These are phyloP conservation scores for Saccharomyces hybrid DNA, from an alignment of 1,139 yeast species.

Conservation along the genomic window DNA sequence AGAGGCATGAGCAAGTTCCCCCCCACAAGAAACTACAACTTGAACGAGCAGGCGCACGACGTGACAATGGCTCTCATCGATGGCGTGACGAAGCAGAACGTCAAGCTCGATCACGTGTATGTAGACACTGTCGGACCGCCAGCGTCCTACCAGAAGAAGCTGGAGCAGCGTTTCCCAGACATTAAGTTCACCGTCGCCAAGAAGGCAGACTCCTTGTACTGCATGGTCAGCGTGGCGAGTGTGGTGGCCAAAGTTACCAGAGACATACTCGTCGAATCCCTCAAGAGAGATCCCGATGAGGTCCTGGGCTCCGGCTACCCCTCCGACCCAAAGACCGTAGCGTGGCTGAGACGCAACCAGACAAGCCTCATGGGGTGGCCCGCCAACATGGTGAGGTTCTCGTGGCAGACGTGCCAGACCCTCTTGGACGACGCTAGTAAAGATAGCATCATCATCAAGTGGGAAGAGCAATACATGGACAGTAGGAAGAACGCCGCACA, in stretches of 20 bases:
- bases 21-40: slow-evolving; percentile 54
- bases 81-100: slow-evolving; percentile 51
- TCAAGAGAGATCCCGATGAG: slow-evolving; percentile 23
- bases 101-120: slow-evolving; percentile 60
- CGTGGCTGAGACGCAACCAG: slow-evolving; percentile 54
- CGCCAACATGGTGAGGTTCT: slow-evolving; percentile 63
- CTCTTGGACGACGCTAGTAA: slow-evolving; percentile 45
- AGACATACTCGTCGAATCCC: slow-evolving; percentile 53
- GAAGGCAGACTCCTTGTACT: slow-evolving; percentile 90
- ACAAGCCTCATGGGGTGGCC: slow-evolving; percentile 87
- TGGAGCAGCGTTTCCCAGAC: slow-evolving; percentile 59
- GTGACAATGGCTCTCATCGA: slow-evolving; percentile 75
- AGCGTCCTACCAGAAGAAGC: slow-evolving; percentile 65
- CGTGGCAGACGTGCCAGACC: slow-evolving; percentile 91
- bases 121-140: slow-evolving; percentile 99
- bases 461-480: slow-evolving; percentile 47
- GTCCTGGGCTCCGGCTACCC: slow-evolving; percentile 84
- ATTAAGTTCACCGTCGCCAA: slow-evolving; percentile 79
- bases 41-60: slow-evolving; percentile 95
- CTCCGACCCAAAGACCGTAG: slow-evolving; percentile 74
- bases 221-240: slow-evolving; percentile 93
- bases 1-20: slow-evolving; percentile 74
- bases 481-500: slow-evolving; percentile 19
- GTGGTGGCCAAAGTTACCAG: slow-evolving; percentile 95
- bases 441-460: slow-evolving; percentile 40